Conservation (phyloP, 495 filamentous ascomycete species). For the Cercophora scortea region DNA sequence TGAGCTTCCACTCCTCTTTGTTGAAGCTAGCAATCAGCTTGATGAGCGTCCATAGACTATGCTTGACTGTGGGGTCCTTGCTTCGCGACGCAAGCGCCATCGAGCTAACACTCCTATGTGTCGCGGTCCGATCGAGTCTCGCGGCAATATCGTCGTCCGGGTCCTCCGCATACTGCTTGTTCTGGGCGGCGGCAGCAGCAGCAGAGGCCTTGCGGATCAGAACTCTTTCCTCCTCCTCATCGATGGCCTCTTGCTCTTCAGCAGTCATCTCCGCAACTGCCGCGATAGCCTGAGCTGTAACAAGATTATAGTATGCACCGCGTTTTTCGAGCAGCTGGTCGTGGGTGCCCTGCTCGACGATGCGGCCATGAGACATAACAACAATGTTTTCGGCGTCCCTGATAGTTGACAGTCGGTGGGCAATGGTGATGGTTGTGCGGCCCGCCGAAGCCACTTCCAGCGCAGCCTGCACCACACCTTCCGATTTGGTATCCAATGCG, state of each 20-base stretch:
- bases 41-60: conserved; percentile 73
- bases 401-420: conserved; percentile 90
- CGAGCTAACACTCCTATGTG: conserved; percentile 63
- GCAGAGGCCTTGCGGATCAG: conserved; percentile 40
- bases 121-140: conserved; percentile 55
- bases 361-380: conserved; percentile 74
- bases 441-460: conserved; percentile 80
- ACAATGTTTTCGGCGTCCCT: conserved; percentile 93
- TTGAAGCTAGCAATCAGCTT: conserved; percentile 83
- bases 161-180: conserved; percentile 35
- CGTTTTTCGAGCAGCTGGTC: conserved; percentile 54
- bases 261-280: conserved; percentile 49
- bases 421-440: conserved; percentile 94
- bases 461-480: conserved; percentile 90
- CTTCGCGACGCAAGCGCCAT: conserved; percentile 51
- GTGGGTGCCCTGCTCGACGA: conserved; percentile 80
- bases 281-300: conserved; percentile 48
- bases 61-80: conserved; percentile 42
- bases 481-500: conserved; percentile 90
- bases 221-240: conserved; percentile 35
- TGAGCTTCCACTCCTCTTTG: conserved; percentile 57
- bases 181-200: conserved; percentile 5
- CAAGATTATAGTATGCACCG: conserved; percentile 49
- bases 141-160: conserved; percentile 50
- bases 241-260: conserved; percentile 36